Evolutionary conservation across 768 basidiomycete genomes (phyloP), one percentile per base, ranked within the genome.

Genomic region (Boletus reticulatus): DNA sequence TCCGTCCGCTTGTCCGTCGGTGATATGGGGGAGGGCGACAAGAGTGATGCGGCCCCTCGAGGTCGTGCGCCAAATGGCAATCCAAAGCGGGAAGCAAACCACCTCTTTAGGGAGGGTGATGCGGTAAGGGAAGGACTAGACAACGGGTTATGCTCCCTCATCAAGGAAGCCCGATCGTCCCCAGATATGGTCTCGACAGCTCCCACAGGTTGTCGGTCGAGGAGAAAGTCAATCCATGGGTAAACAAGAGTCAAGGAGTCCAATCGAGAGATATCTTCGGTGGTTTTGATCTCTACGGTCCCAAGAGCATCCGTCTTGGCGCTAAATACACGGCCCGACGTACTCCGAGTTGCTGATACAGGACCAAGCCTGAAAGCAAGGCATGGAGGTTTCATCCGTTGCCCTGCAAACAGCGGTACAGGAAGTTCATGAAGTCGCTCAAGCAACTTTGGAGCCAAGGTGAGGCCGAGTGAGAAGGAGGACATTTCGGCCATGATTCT

Each of bases 201-300:
- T 19, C 37, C 29, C 3, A 53, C 27, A 4, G 44, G 44, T 0
- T 31, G 45, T 32, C 52, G 3, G 20, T 53, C 38, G 6, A 53
- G 52, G 6, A 61, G 43, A 5, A 51, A 42, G 32, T 53, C 43
- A 11, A 59, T 60, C 60, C 57, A 59, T 0, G 60, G 53, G 32
- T 55, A 53, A 17, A 59, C 24, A 20, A 55, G 53, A 32, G 19
- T 31, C 0, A 52, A 41, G 3, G 39, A 24, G n/a, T 50, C 42
- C 48, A 48, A 22, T n/a, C 17, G 50, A 16, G 50, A 51, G 22
- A 34, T 31, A 17, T 57, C 43, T 1, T 55, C 29, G 2, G 12
- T 17, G 3, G 60, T 31, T 13, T 1, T 46, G 4, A 61, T 55
- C 24, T 55, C 47, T 13, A 61, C 51, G 1, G 32, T 38, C 12